Percentiles rank a stretch among this genome's conserved stretches.
phyloP scores from a whole-genome alignment of 2,329 filamentous ascomycete genomes.

The Ophiocordyceps camponoti-rufipedis region DNA sequence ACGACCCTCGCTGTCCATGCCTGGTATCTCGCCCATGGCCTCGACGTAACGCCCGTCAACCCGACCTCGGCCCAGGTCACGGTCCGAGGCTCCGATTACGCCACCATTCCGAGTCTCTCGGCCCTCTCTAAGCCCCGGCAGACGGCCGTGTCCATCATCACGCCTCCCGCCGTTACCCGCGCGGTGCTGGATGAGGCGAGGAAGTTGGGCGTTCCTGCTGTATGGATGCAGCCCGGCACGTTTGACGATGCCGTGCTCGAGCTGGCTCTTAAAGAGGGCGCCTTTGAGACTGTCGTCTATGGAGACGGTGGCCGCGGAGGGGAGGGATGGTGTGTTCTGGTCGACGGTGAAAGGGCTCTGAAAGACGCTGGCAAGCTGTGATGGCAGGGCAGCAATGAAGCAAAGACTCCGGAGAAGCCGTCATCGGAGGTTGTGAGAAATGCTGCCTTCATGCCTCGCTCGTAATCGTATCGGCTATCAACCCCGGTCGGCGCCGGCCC shows the following conservation, averaged over 20 bases:
- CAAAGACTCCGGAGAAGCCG: too few relatives aligned
- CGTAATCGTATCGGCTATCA: too few relatives aligned
- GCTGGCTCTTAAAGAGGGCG: conserved; percentile 40
- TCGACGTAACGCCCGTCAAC: conserved; percentile 73
- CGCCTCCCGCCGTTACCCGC: conserved; percentile 61
- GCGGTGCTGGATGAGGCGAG: conserved; percentile 62
- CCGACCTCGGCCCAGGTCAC: conserved; percentile 47
- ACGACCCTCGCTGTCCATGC: conserved; percentile 47
- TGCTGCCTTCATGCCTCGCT: not conserved
- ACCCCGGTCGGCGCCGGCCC: not conserved
- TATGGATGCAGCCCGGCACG: conserved; percentile 84
- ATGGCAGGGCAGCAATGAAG: not conserved
- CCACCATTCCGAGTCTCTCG: conserved; percentile 46
- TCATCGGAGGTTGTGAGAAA: too few relatives aligned
- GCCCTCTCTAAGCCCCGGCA: conserved; percentile 46
- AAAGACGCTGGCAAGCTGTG: conserved; percentile 35
- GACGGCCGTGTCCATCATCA: conserved; percentile 73
- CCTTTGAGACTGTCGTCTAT: conserved; percentile 53
- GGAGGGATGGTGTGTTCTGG: conserved; percentile 77
- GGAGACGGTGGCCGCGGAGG: conserved; percentile 43
- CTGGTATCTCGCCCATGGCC: conserved; percentile 66
- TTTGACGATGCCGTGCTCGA: conserved; percentile 60
- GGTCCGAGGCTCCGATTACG: conserved; percentile 37
- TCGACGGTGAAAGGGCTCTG: conserved; percentile 56
- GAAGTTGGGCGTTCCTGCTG: conserved; percentile 49